These are phyloP conservation scores for Lichtheimia ramosa DNA, from an alignment of 371 early-diverging fungal species.

Conservation along the genomic window DNA sequence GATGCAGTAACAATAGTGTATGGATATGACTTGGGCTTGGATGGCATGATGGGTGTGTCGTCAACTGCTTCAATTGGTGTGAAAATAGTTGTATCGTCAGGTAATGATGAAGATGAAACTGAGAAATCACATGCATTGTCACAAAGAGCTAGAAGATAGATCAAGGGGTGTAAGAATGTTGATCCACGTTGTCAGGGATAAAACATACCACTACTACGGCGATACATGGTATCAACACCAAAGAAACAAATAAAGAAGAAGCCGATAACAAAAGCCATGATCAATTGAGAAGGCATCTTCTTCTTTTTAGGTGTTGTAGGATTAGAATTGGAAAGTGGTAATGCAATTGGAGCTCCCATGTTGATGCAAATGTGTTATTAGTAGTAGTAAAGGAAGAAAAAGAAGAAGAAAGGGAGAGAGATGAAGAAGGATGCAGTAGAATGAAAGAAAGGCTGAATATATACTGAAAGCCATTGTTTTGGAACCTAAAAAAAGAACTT, in stretches of 20 bases:
- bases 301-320: constrained; percentile 6
- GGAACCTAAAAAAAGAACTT: too few relatives aligned
- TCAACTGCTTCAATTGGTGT: too few relatives aligned
- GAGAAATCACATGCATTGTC: background rate
- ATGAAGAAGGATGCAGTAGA: too few relatives aligned
- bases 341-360: background rate
- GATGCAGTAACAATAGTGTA: constrained; percentile 65
- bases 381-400: background rate
- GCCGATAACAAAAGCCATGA: constrained; percentile 11
- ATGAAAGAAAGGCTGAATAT: too few relatives aligned
- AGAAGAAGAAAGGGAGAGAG: background rate
- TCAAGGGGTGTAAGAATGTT: background rate
- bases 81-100: too few relatives aligned
- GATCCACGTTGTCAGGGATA: too few relatives aligned
- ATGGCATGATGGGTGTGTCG: background rate
- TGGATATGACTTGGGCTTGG: constrained; percentile 20
- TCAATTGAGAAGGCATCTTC: constrained; percentile 11
- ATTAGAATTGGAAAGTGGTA: background rate
- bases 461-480: too few relatives aligned
- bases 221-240: constrained; percentile 1
- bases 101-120: background rate
- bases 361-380: background rate
- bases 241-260: constrained; percentile 10
- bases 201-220: background rate
- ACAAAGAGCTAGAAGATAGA: background rate